Base-by-base conservation (phyloP, 208 protist genomes). In the Phytomonas francai region DNA sequence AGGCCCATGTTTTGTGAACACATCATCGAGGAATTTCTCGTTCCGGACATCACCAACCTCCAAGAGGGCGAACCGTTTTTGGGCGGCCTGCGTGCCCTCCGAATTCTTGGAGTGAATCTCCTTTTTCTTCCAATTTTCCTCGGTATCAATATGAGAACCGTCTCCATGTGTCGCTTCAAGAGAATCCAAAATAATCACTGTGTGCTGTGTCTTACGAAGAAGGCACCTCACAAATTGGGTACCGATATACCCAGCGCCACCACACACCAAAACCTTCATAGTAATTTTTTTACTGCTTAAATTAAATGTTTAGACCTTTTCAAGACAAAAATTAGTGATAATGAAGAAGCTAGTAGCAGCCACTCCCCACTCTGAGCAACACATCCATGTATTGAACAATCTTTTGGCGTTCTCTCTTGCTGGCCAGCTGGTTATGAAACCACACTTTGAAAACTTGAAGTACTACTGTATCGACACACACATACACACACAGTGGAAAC, bases 191-290 rank as follows among this genome's bases (percentile, higher is more conserved):
- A 99, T 89, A 49, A 98, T 76, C 11, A 99, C 94, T n/a, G 87
- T 71, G 68, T 96, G 91, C 6, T 76, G 68, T 0, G 77, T 82
- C 25, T 71, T 65, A 16, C 91, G 80, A 12, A 98, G 74, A 12
- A 99, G 70, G 73, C 97, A 87, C 7, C 98, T 74, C 12, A 96
- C 85, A 39, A 97, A 97, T 73, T 99, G 98, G n/a, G 81, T 93
- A 3, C 98, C 98, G 72, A 99, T 99, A 80, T 98, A 99, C 9
- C 98, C 98, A 25, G 96, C 93, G 22, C 98, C 98, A 51, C 98
- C 98, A 68, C 94, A 97, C 45, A 98, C 94, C 25, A 99, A 81
- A 68, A 98, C 84, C 31, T 68, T 71, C 89, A 92, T 94, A 36
- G 2, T 61, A 36, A 61, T 61, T 22, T 61, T 22, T 3, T 1